Evolutionary conservation across 2,329 filamentous ascomycete genomes (phyloP).

Genomic region (Paramyrothecium sp.): DNA sequence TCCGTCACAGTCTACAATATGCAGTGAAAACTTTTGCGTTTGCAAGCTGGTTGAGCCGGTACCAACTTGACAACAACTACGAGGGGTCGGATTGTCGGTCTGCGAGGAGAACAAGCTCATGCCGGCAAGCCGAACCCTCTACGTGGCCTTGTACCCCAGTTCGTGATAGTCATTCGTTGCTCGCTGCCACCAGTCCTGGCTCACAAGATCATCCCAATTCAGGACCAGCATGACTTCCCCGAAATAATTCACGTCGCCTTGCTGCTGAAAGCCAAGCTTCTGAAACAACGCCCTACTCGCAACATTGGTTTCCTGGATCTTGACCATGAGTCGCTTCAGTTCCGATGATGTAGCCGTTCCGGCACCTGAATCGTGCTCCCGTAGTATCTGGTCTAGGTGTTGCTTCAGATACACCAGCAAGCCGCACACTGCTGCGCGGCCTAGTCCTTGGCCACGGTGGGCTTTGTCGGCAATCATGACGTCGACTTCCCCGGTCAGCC

Average conservation of each 20-base stretch:
- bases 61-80: too few species aligned
- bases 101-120: too few species aligned
- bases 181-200: slow-evolving; percentile 18
- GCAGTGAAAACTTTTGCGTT: too few species aligned
- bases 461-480: slow-evolving; percentile 73
- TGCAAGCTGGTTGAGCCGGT: too few species aligned
- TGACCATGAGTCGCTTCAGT: slow-evolving; percentile 46
- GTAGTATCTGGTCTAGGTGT: slow-evolving; percentile 53
- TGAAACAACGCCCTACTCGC: slow-evolving; percentile 51
- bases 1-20: too few species aligned
- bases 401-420: slow-evolving; percentile 68
- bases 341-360: slow-evolving; percentile 12
- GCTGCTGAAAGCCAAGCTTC: slow-evolving; percentile 49
- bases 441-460: slow-evolving; percentile 62
- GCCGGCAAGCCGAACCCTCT: background rate
- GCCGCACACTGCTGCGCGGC: slow-evolving; percentile 60
- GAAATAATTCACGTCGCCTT: slow-evolving; percentile 58
- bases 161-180: slow-evolving; percentile 17
- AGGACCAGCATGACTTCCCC: slow-evolving; percentile 55
- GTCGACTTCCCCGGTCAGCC: slow-evolving; percentile 70
- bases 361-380: slow-evolving; percentile 30
- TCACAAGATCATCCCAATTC: slow-evolving; percentile 22
- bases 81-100: too few species aligned
- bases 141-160: slow-evolving; percentile 15
- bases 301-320: slow-evolving; percentile 56